A percentile compares a stretch with the other conserved stretches of the same genome.
phyloP scores from a whole-genome alignment of 2,329 filamentous ascomycete species.

The Setomelanomma holmii region DNA sequence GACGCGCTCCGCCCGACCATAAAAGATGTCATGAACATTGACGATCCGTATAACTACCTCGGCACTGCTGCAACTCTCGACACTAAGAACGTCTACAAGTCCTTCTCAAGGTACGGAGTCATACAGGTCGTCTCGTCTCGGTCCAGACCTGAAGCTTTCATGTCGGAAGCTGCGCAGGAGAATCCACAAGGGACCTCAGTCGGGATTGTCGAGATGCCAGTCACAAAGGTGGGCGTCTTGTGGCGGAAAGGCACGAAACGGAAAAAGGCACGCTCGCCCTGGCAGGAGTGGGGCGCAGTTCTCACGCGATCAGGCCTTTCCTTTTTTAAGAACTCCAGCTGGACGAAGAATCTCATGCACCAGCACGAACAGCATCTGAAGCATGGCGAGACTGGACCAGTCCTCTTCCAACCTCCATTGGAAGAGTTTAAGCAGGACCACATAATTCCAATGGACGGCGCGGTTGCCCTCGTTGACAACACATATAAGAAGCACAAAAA shows the following conservation, averaged over 20 bases:
- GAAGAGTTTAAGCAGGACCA: constrained; percentile 93
- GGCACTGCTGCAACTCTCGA: constrained; percentile 79
- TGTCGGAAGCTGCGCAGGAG: constrained; percentile 82
- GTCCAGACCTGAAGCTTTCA: constrained; percentile 93
- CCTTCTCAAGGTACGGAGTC: constrained; percentile 89
- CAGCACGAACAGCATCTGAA: constrained; percentile 86
- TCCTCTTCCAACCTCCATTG: constrained; percentile 89
- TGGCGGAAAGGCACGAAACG: constrained; percentile 96
- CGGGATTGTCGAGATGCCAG: constrained; percentile 95
- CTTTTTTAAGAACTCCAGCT: constrained; percentile 91
- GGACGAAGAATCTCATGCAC: constrained; percentile 89
- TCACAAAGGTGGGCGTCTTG: constrained; percentile 91
- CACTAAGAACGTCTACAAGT: constrained; percentile 80
- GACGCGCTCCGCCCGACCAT: constrained; percentile 83
- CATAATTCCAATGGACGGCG: constrained; percentile 90
- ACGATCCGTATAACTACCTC: constrained; percentile 89
- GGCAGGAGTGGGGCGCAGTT: constrained; percentile 98
- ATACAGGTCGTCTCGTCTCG: constrained; percentile 94
- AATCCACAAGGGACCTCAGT: constrained; percentile 83
- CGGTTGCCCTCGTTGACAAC: constrained; percentile 84
- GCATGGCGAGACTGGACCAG: constrained; percentile 75
- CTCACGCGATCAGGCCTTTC: constrained; percentile 97
- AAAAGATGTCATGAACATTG: constrained; percentile 89
- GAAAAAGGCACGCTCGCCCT: constrained; percentile 91
- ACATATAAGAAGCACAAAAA: constrained; percentile 96